Conservation (phyloP, 306 rosid genomes). For the Cucurbita ficifolia region DNA sequence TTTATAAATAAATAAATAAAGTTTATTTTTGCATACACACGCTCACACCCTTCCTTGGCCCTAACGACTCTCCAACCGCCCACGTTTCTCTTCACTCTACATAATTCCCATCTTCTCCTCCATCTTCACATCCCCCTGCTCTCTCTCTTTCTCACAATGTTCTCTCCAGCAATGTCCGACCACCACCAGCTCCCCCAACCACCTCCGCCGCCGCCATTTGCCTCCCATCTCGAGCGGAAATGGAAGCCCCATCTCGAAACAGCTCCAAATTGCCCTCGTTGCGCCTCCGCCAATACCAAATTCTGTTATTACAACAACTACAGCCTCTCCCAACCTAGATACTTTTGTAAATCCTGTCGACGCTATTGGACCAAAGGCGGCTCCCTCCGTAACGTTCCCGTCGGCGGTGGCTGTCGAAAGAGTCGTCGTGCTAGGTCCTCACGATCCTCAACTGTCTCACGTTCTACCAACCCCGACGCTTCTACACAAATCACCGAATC, state of each 20-base stretch:
- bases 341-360: constrained; percentile 72
- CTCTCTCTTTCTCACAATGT: not conserved
- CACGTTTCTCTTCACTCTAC: constrained; percentile 32
- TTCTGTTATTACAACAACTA: constrained; percentile 97
- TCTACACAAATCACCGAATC: not conserved
- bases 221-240: constrained; percentile 8
- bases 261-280: constrained; percentile 79
- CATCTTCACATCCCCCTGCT: constrained; percentile 9
- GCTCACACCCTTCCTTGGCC: constrained; percentile 38
- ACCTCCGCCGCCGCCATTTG: not conserved
- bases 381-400: constrained; percentile 65
- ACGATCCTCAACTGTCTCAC: not conserved
- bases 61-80: constrained; percentile 69
- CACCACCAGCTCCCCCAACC: not conserved
- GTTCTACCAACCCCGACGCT: not conserved
- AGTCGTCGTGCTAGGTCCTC: constrained; percentile 30
- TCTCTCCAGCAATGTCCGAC: not conserved
- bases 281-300: constrained; percentile 80
- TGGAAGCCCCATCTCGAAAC: constrained; percentile 52
- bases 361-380: constrained; percentile 98
- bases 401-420: constrained; percentile 71
- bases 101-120: not conserved
- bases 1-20: too few species aligned
- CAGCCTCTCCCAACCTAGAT: constrained; percentile 84
- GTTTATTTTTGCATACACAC: not conserved